Base-by-base conservation (phyloP, 305 asterid genomes). In the Solanum hybrid region DNA sequence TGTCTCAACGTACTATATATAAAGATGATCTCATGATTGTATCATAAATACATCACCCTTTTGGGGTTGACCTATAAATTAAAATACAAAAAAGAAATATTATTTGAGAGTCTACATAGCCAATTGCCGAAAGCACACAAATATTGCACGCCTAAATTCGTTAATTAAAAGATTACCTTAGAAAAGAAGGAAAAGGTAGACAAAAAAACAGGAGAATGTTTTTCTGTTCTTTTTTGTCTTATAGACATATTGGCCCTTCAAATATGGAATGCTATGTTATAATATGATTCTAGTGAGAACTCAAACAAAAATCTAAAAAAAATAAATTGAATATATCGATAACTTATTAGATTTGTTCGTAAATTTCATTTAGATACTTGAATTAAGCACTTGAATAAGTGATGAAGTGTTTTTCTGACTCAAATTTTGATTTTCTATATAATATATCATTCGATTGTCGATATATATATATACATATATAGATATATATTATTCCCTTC, bases 1-100 rank as follows among this genome's bases (percentile, higher is more conserved):
- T 82, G 6, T 2, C 12, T 46, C 6, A 84, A 10, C 11, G 40
- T 20, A 51, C 22, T 22, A 51, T 17, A 51, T 22, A 51, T 17
- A 51, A 51, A 51, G 22, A 51, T 31, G 87, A 84, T 31, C 31
- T 11, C 75, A 84, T 51, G 22, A 84, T 84, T 84, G 87, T 51
- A 51, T 84, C 87, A 84, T 84, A 84, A 84, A 84, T 84, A 84
- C 75, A 84, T 84, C 75, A 20, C 87, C 72, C 42, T 51, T 51
- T 46, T 10, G 34, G 87, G 42, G 87, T 51, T 84, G 87, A 84
- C 87, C 75, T 17, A 3, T 84, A 12, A 84, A 29, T 46, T 82
- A 0, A 16, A 26, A 14, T 29, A 42, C 16, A 7, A 10, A 46
- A 24, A 29, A 51, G 22, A 42, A 16, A 84, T 46, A 9, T 5